phyloP scores from a whole-genome alignment of 2,329 filamentous ascomycete species.

The Penicillium sp. region DNA sequence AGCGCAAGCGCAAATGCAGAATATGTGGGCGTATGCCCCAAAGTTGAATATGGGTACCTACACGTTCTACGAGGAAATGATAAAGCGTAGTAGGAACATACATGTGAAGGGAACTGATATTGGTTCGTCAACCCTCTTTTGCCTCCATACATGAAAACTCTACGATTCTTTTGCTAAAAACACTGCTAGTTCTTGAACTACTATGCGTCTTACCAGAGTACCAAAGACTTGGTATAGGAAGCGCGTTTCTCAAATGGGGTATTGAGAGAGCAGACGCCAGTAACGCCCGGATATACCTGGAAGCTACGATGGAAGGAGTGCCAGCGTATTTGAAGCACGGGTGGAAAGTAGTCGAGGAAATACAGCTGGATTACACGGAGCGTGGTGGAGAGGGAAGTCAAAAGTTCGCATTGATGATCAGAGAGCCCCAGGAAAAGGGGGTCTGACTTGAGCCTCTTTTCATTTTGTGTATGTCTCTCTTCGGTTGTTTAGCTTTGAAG shows the following conservation, averaged over 20 bases:
- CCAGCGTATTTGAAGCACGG: slow-evolving; percentile 6
- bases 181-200: slow-evolving; percentile 7
- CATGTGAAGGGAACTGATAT: not conserved
- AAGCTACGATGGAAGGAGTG: slow-evolving; percentile 9
- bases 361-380: slow-evolving; percentile 5
- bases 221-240: slow-evolving; percentile 8
- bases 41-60: slow-evolving; percentile 3
- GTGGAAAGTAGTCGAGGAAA: slow-evolving; percentile 5
- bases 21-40: slow-evolving; percentile 7
- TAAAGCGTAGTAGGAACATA: not conserved
- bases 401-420: slow-evolving; percentile 9
- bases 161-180: not conserved
- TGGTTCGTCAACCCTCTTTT: not conserved
- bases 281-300: slow-evolving; percentile 5
- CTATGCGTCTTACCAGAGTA: slow-evolving; percentile 7
- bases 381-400: slow-evolving; percentile 7
- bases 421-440: not conserved
- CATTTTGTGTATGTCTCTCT: too few species aligned
- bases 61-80: slow-evolving; percentile 6
- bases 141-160: not conserved
- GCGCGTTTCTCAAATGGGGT: slow-evolving; percentile 6
- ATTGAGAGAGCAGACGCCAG: slow-evolving; percentile 6
- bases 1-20: slow-evolving; percentile 1
- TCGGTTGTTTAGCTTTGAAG: too few species aligned
- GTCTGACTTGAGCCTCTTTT: not conserved